A percentile compares a stretch with the other conserved stretches of the same genome.
Conservation (phyloP, 176 grass and related monocot genomes). For the Triticum timopheevii region DNA sequence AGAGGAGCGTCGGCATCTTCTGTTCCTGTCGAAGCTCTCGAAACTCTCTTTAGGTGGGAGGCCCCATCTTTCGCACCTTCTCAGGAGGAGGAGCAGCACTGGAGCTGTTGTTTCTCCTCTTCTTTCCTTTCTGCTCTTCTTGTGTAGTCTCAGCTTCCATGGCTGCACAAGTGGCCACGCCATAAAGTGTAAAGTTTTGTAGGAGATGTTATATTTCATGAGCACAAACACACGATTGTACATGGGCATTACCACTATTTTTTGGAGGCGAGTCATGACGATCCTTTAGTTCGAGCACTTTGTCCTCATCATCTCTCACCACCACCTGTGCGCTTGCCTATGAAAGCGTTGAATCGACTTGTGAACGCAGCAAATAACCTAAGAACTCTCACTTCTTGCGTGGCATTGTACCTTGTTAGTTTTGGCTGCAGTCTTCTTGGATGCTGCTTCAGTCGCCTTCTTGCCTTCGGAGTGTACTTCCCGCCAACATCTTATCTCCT, state of each 20-base stretch:
- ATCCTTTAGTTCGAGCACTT: conserved; percentile 37
- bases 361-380: neutral
- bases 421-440: conserved; percentile 43
- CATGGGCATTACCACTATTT: neutral
- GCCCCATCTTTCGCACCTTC: no score
- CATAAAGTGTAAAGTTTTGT: conserved; percentile 4
- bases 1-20: no score
- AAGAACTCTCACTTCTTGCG: neutral
- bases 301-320: conserved; percentile 30
- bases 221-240: neutral
- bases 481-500: neutral
- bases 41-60: no score
- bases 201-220: neutral
- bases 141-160: conserved; percentile 35
- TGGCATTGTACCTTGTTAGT: neutral
- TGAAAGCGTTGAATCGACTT: neutral
- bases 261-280: conserved; percentile 26
- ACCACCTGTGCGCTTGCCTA: conserved; percentile 28
- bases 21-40: no score
- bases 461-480: no score
- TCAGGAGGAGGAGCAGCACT: no score
- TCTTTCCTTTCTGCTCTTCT: neutral
- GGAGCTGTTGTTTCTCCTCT: no score
- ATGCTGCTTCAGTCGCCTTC: neutral
- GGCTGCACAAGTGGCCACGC: conserved; percentile 17